Evolutionary conservation across 2,329 filamentous ascomycete species (phyloP), one percentile per base, ranked within the genome.

Genomic region (Aspergillus neoniger): DNA sequence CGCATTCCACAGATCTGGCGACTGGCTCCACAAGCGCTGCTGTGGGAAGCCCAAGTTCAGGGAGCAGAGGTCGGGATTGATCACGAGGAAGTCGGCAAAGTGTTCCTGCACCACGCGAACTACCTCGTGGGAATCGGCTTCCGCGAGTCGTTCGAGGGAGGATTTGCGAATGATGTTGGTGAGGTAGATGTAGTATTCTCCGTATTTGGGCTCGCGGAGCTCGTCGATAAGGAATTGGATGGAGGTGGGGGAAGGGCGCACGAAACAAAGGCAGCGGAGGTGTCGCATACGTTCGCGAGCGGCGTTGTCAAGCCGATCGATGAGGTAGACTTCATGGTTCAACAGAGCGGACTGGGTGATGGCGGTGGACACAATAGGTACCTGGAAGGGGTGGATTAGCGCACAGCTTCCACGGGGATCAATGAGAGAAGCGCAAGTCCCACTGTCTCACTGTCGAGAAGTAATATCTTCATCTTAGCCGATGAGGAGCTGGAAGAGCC

Each of bases 81-180:
- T 87, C 72, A 97, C 92, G 49, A 95, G 86, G 72, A 94, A 99
- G 75, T 99, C 95, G 63, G 94, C 92, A 76, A 98, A 99, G 74
- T 96, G 91, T 78, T 99, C 95, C 73, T 98, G 93, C 1, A 99
- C 90, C 12, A 87, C 83, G 73, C 93, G 96, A 65, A 99, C 94
- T 38, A 99, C 92, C 78, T 99, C 96, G 72, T 99, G 92, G 69
- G 97, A 93, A 74, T 99, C 95, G 25, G 95, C 93, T 81, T 99
- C 96, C 36, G 95, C 95, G 47, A 99, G 82, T 47, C 95, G 87
- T 76, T 99, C 95, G 23, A 99, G 83, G 0, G 94, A 91, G 2
- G 95, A 98, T 78, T 99, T 99, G 77, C 96, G 96, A 72, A 95
- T 89, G 61, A 99, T 90, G 75, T 99, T 99, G 82, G 92, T 98